phyloP scores from a whole-genome alignment of 164 flowering plant genomes.

The Hamamelis virginiana region DNA sequence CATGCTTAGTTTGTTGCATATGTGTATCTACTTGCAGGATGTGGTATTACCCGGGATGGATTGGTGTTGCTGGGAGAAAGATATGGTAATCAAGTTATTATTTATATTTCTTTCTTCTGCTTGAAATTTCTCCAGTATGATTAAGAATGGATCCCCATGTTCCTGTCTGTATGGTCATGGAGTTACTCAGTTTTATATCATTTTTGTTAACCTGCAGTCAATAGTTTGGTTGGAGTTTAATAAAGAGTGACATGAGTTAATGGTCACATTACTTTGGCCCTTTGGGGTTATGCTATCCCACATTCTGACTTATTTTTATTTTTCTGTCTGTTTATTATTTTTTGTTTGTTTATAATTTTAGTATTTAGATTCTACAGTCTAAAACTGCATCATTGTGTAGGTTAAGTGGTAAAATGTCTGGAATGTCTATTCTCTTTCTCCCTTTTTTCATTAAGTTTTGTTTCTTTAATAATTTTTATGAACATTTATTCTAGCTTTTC shows the following conservation, averaged over 20 bases:
- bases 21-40: conserved; percentile 49
- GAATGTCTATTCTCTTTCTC: too few relatives aligned
- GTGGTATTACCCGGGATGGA: conserved; percentile 83
- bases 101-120: not conserved
- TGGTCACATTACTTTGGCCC: not conserved
- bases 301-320: not conserved
- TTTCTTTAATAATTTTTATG: too few relatives aligned
- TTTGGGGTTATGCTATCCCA: not conserved
- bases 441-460: too few relatives aligned
- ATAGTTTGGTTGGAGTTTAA: not conserved
- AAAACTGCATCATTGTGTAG: too few relatives aligned
- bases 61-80: conserved; percentile 80
- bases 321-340: not conserved
- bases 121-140: not conserved
- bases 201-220: too few relatives aligned
- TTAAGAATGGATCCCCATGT: not conserved
- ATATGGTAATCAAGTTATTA: conserved; percentile 52
- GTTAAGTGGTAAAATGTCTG: too few relatives aligned
- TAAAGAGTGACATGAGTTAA: not conserved
- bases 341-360: too few relatives aligned
- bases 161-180: not conserved
- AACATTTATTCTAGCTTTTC: too few relatives aligned
- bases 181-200: too few relatives aligned
- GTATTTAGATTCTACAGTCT: too few relatives aligned
- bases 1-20: not conserved